Conservation (phyloP, 768 basidiomycete species). For the Rossbeevera mucosa region DNA sequence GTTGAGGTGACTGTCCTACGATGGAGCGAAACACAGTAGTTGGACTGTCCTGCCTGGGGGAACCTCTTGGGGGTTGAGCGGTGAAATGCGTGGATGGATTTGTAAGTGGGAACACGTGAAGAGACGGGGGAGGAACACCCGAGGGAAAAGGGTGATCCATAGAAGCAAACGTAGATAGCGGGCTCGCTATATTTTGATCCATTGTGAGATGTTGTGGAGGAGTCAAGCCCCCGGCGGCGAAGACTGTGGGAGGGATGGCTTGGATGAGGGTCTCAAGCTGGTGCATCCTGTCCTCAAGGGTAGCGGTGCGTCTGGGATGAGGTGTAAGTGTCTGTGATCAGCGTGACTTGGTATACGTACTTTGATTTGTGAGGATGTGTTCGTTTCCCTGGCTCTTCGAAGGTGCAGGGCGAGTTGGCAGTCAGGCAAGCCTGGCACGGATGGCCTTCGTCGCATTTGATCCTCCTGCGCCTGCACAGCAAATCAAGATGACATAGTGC, state of each 20-base stretch:
- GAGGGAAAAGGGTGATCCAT: constrained; percentile 40
- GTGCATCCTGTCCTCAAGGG: constrained; percentile 85
- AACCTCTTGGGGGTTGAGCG: constrained; percentile 37
- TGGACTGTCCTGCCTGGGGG: constrained; percentile 46
- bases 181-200: constrained; percentile 30
- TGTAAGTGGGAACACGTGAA: constrained; percentile 72
- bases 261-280: constrained; percentile 82
- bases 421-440: constrained; percentile 86
- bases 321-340: constrained; percentile 8
- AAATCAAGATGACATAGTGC: background rate
- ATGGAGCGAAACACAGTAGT: constrained; percentile 38
- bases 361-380: constrained; percentile 87
- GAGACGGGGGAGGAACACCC: constrained; percentile 73
- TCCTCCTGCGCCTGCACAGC: constrained; percentile 61
- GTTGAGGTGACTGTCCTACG: constrained; percentile 33
- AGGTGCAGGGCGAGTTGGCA: constrained; percentile 77
- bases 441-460: constrained; percentile 86
- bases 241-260: constrained; percentile 78
- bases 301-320: constrained; percentile 61
- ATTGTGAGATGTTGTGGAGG: constrained; percentile 33
- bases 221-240: constrained; percentile 51
- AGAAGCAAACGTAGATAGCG: constrained; percentile 37
- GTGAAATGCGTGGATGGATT: constrained; percentile 80
- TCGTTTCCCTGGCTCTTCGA: constrained; percentile 83
- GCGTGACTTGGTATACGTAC: constrained; percentile 39